Evolutionary conservation across 2,329 filamentous ascomycete genomes (phyloP), one percentile per base, ranked within the genome.

Genomic region (Xylariaceae sp.): DNA sequence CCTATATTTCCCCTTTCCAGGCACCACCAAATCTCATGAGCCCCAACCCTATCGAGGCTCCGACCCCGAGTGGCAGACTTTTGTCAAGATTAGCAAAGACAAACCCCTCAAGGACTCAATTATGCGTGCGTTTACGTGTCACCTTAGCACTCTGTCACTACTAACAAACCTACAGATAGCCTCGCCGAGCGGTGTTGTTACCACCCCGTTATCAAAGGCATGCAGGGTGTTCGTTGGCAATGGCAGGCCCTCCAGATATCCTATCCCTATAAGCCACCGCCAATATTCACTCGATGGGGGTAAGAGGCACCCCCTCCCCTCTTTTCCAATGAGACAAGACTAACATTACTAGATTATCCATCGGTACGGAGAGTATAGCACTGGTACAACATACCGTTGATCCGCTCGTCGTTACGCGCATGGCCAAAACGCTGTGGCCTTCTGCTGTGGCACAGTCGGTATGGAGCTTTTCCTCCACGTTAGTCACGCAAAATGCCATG

Each of bases 61-160:
- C 22, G 83, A 86, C 58, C 83, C 84, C 2, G 86, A 88, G 66
- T 88, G 82, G 82, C 71, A 75, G 55, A 73, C 75, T 45, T 88
- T 85, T 57, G 63, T 83, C 14, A 77, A 77, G 50, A 71, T 87
- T n/a, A 81, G 76, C 55, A 76, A 76, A 56, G 77, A 87, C 54
- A 66, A 63, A 13, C 66, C 76, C 41, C 69, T 77, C 10, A 69
- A 80, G 19, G 62, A 75, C 16, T 64, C 71, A 18, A 75, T 86
- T 28, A 74, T 73, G 62, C 61, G 80, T 78, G 60, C 36, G 75
- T 66, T 34, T 22, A 45, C 13, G 13, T 38, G 16, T 9, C 11
- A 28, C 33, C 13, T n/a, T 16, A n/a, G 22, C 64, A 13, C 6
- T 42, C 36, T 7, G 17, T 17, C 10, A 36, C 39, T 18, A 28